Evolutionary conservation across 257 asterid genomes (phyloP), one percentile per base, ranked within the genome.

Genomic region (Vinca minor): DNA sequence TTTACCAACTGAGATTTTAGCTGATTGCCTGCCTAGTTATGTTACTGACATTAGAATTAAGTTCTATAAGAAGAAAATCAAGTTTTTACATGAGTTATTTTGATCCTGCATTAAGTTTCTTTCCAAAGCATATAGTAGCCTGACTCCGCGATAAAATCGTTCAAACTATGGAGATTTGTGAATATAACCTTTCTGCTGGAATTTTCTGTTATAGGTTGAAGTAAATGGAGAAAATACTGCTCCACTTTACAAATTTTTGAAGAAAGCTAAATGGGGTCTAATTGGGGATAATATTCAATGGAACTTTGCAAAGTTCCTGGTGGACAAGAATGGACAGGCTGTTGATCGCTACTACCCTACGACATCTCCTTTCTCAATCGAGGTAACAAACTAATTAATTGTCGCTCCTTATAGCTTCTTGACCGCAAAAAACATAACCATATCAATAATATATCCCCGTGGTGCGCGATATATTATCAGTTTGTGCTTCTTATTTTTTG

Each of bases 251-350:
- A 89, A 85, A 81, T 82, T 83, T 78, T 71, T 87, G 78, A 89
- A 85, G 85, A 59, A 64, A 66, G 88, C 91, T 35, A 84, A 89
- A 57, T 83, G 95, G 84, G 94, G 90, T 49, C 73, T 89, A 53
- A 74, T 87, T 41, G 84, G 92, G 15, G 95, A 82, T 12, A 79
- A 84, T 64, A 79, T 89, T 42, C 91, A 87, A 62, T 89, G 97
- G 97, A 89, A 89, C 61, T 89, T 89, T 12, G 83, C 94, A 2
- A 87, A 89, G 81, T 89, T 87, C 75, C 70, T 89, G 81, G 82
- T 85, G n/a, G 87, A 90, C 66, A 82, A 71, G 80, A 76, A 78
- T 13, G 97, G 95, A 12, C 89, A 82, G 56, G 79, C 81, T 17
- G 88, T 84, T 50, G 84, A 83, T 74, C 94, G 97, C 44, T 87